These are phyloP conservation scores for Aspergillus affinis DNA, from an alignment of 495 filamentous ascomycete species.

Conservation along the genomic window DNA sequence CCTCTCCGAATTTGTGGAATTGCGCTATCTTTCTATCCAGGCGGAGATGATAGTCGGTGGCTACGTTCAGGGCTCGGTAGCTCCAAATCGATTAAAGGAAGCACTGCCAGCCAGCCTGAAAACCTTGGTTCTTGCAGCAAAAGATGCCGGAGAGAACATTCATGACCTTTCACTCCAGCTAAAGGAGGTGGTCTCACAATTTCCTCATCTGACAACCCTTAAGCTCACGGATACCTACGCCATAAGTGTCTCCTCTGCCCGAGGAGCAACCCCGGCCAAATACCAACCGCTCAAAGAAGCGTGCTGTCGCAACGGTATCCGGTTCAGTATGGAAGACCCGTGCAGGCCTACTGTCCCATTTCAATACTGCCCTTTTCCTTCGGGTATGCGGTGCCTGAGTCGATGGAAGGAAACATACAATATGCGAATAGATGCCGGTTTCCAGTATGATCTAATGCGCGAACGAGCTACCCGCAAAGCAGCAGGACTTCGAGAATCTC, in stretches of 20 bases:
- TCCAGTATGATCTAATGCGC: slow-evolving; percentile 1
- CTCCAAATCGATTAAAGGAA: slow-evolving; percentile 5
- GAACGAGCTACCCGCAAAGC: background rate
- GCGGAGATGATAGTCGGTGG: slow-evolving; percentile 3
- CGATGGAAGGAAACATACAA: slow-evolving; percentile 9
- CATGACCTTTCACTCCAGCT: background rate
- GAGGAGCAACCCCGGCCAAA: background rate
- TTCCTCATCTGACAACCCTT: background rate
- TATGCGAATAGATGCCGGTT: slow-evolving; percentile 1
- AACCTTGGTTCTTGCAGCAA: background rate
- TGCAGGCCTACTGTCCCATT: background rate
- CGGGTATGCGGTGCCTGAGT: slow-evolving; percentile 3
- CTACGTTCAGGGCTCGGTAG: slow-evolving; percentile 1
- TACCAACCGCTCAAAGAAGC: slow-evolving; percentile 1
- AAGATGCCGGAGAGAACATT: no score
- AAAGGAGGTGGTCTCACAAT: background rate
- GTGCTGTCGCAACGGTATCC: background rate
- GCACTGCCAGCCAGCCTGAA: background rate
- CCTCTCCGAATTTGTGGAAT: background rate
- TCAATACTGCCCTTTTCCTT: slow-evolving; percentile 4
- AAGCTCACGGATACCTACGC: background rate
- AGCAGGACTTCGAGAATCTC: background rate
- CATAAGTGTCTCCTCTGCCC: background rate
- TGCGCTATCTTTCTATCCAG: slow-evolving; percentile 7
- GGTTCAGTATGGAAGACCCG: slow-evolving; percentile 1